Base-by-base conservation (phyloP, 2,329 filamentous ascomycete species). In the Botrytis tulipae region DNA sequence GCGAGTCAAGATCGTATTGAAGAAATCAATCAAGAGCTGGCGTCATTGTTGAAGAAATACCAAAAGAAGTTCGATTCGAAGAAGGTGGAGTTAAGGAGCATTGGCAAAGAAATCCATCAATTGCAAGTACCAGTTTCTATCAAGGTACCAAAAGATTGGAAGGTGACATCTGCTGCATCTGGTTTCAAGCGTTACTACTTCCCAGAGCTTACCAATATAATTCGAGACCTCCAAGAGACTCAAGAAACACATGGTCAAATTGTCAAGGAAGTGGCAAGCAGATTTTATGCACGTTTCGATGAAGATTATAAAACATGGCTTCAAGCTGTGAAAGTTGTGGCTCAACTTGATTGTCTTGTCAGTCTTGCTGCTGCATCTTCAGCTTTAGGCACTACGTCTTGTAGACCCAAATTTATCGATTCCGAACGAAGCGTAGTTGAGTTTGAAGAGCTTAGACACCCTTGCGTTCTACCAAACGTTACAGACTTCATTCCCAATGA, bases 401-500 rank as follows among this genome's bases (percentile, higher is more conserved):
- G 95, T 82, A 90, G 96, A 46, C 96, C 96, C 0, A 84, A 87
- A n/a, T 98, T 99, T 80, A 88, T 97, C 5, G 92, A 98, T 32
- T 87, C 92, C 68, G 91, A 96, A 76, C 90, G 95, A 65, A 97
- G 93, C 79, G 88, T 96, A 12, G 85, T 99, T n/a, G 92, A 98
- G 74, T 97, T 99, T 79, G 88, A 92, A 71, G 95, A 98, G 80
- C 89, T 99, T 72, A 92, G 96, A 48, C 96, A 99, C 80, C 96
- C 96, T 4, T 99, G 96, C 84, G 97, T 99, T 88, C 86, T 95
- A 75, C 93, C 92, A 75, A 93, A 91, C 4, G 93, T 97, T 3
- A 91, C 92, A 71, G 95, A 98, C 82, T 99, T 99, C 80, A 99
- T 99, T 75, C 96, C 96, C 6, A 99, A 99, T 79, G 93, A 98